Evolutionary conservation across 106 monocot genomes (phyloP), one percentile per base, ranked within the genome.

Genomic region (Dioscorea alata): DNA sequence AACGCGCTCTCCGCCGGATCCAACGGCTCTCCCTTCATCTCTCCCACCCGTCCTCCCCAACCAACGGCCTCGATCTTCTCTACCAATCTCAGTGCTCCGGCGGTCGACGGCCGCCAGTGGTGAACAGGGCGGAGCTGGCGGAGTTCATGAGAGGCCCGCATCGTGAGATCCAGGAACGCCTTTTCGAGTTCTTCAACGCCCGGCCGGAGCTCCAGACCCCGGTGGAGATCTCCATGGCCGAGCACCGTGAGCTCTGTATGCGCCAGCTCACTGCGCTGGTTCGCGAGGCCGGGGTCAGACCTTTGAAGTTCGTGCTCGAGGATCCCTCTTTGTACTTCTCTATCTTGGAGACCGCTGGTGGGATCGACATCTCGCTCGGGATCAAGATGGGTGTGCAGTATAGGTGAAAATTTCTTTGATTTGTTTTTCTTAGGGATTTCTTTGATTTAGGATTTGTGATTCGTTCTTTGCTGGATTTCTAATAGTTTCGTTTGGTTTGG

Each of bases 311-410:
- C 69, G 78, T 85, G 24, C 59, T 71, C 5, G 87, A 92, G 3
- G 89, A 93, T 66, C 92, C 90, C 2, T 74, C 76, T 23, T 63
- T 70, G 34, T 99, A 93, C 57, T 92, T 99, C 58, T 79, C 93
- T 18, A 64, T 99, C 42, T 13, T 64, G 0, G 89, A 86, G 79
- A 92, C 97, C 17, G 89, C 69, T 13, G 93, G 97, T 28, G 82
- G 79, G 13, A 72, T 93, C 60, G 97, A 99, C 68, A 81, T 90
- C 61, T 99, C 97, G 65, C 83, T 99, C 22, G 97, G 92, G 49
- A 72, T 93, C 79, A 99, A 99, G 69, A 23, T 93, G 56, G 97
- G 97, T 1, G 97, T 99, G 32, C 97, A 99, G 71, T 99, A 78
- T 80, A 93, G 97, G 95, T 92, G 18, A 78, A 50, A 59, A 59